Evolutionary conservation across 2,329 filamentous ascomycete genomes (phyloP), one percentile per base, ranked within the genome.

Genomic region (Madurella mycetomatis): DNA sequence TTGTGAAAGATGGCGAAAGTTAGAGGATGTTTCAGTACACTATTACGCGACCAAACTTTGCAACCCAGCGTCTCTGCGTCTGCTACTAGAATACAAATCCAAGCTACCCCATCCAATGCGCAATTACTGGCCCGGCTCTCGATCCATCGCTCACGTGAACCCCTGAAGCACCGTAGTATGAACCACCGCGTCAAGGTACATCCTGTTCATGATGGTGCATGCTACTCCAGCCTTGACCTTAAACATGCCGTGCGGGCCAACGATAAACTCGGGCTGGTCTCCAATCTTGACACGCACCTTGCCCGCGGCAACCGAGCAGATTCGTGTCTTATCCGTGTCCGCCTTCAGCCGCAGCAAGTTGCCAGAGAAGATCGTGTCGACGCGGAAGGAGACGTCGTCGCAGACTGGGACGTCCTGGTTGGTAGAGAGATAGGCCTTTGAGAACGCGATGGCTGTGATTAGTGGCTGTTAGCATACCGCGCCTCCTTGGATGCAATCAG

Each of bases 401-500:
- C 58, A 59, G 17, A 70, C 60, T 1, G 55, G 60, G 2, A 67
- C 59, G 7, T 55, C 55, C 12, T 64, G 58, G 8, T 55, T 47
- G 3, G 61, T 58, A 7, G 61, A 64, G 9, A 72, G 62, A 55
- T 64, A 70, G 2, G 67, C 57, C n/a, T 69, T 69, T 37, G 70
- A 71, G 47, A 65, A 69, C 11, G 69, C 69, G 16, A 68, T 57
- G 43, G 64, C 68, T 69, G 48, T 4, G 30, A 41, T 41, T 9
- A 39, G 3, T 9, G 40, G 13, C 18, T 8, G 16, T 42, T 30
- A 17, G 15, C 2, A 30, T 15, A 11, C 13, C 2, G 11, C 34
- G 4, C 11, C 13, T 37, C 34, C 11, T 11, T 2, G 17, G 12
- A 12, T 37, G 25, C n/a, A 7, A n/a, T 5, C 15, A 19, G 9